Conservation (phyloP, 345 rosid genomes). For the Euphorbia lathyris region DNA sequence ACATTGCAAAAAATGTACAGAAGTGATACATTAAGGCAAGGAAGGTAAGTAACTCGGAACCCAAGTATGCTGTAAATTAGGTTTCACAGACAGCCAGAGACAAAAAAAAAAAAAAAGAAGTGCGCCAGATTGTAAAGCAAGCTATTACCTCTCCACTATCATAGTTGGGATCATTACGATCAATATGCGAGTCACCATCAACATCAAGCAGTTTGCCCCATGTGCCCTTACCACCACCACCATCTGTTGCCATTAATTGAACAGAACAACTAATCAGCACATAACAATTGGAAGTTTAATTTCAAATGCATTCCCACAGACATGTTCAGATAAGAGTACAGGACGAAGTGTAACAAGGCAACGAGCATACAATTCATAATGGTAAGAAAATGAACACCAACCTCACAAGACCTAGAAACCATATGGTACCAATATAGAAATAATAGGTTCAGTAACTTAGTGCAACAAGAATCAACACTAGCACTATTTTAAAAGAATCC, state of each 20-base stretch:
- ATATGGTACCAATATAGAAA: background rate
- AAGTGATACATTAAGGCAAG: background rate
- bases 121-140: constrained; percentile 7
- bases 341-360: background rate
- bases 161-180: constrained; percentile 93
- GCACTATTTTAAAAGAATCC: background rate
- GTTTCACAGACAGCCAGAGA: background rate
- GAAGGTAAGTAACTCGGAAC: background rate
- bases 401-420: background rate
- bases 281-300: background rate
- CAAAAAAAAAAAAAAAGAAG: background rate
- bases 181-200: constrained; percentile 60
- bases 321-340: background rate
- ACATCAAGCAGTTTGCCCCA: constrained; percentile 98
- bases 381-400: background rate
- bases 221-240: constrained; percentile 97
- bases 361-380: background rate
- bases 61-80: background rate
- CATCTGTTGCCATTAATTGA: constrained; percentile 49
- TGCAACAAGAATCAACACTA: background rate
- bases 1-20: background rate
- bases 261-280: constrained; percentile 12
- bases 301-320: background rate
- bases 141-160: constrained; percentile 94
- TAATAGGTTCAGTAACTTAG: background rate